A percentile compares a stretch with the other conserved stretches of the same genome.
Evolutionary conservation across 352 stramenopile species (phyloP).

Genomic region (Globisporangium iwayamae): DNA sequence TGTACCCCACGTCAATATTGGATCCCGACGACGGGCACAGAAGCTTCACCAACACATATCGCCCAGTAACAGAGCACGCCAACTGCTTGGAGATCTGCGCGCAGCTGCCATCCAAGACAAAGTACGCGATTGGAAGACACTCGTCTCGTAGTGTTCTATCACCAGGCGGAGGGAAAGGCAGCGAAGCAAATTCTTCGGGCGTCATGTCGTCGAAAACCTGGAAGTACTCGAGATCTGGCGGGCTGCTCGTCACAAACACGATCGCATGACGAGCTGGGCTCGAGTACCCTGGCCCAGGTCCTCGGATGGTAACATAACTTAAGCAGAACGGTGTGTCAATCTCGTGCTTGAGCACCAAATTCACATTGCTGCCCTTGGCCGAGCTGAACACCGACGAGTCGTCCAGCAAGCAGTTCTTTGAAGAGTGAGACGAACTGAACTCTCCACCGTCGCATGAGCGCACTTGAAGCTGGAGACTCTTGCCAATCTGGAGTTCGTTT

Average conservation of each 20-base stretch:
- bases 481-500: conserved; percentile 71
- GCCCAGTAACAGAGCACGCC: conserved; percentile 53
- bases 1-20: conserved; percentile 86
- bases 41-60: conserved; percentile 80
- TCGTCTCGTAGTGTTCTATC: conserved; percentile 54
- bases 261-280: conserved; percentile 58
- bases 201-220: conserved; percentile 66
- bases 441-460: conserved; percentile 74
- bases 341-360: conserved; percentile 76
- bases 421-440: conserved; percentile 66
- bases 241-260: conserved; percentile 69
- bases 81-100: conserved; percentile 78
- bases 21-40: conserved; percentile 52
- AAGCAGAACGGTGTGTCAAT: conserved; percentile 79
- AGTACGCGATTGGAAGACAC: conserved; percentile 63
- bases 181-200: conserved; percentile 67
- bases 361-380: conserved; percentile 63
- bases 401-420: conserved; percentile 71
- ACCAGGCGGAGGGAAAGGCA: conserved; percentile 62
- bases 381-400: conserved; percentile 84
- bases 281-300: conserved; percentile 74
- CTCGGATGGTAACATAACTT: conserved; percentile 67
- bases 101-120: conserved; percentile 75
- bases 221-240: conserved; percentile 45
- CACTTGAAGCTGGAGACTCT: conserved; percentile 63